Conservation (phyloP, 1,139 yeast species). For the Arxiozyma heterogenica region DNA sequence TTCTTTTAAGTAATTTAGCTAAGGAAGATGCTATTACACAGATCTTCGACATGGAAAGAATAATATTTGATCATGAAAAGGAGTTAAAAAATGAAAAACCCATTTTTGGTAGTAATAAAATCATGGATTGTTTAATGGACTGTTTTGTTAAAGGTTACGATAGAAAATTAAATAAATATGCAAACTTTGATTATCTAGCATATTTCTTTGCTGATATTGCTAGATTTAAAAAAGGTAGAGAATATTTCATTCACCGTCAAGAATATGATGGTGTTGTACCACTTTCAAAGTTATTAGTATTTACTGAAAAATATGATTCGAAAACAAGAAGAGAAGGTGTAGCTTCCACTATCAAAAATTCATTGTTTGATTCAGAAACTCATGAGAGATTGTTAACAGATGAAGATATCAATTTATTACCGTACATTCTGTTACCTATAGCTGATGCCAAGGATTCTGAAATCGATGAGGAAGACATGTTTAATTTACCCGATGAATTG, state of each 20-base stretch:
- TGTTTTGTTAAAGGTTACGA: conserved; percentile 83
- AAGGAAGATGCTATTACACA: conserved; percentile 58
- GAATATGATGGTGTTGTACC: conserved; percentile 73
- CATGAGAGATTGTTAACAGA: conserved; percentile 56
- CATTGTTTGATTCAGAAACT: conserved; percentile 67
- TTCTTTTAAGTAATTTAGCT: conserved; percentile 75
- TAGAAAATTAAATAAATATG: conserved; percentile 58
- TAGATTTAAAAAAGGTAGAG: conserved; percentile 61
- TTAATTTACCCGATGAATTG: conserved; percentile 80
- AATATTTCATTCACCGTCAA: conserved; percentile 64
- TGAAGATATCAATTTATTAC: conserved; percentile 62
- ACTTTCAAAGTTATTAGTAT: conserved; percentile 66
- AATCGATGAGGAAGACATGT: conserved; percentile 75
- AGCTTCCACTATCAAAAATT: conserved; percentile 85
- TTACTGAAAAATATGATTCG: conserved; percentile 72
- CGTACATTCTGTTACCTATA: conserved; percentile 73
- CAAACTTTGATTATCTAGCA: conserved; percentile 73
- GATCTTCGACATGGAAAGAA: conserved; percentile 43
- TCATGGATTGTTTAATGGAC: conserved; percentile 81
- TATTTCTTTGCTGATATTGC: conserved; percentile 89
- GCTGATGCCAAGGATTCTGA: conserved; percentile 65
- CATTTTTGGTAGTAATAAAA: conserved; percentile 47
- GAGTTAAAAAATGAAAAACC: conserved; percentile 29
- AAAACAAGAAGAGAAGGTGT: conserved; percentile 84
- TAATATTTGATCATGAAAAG: conserved; percentile 19